These are phyloP conservation scores for Globisporangium perplexum DNA, from an alignment of 352 stramenopile genomes.

Conservation along the genomic window DNA sequence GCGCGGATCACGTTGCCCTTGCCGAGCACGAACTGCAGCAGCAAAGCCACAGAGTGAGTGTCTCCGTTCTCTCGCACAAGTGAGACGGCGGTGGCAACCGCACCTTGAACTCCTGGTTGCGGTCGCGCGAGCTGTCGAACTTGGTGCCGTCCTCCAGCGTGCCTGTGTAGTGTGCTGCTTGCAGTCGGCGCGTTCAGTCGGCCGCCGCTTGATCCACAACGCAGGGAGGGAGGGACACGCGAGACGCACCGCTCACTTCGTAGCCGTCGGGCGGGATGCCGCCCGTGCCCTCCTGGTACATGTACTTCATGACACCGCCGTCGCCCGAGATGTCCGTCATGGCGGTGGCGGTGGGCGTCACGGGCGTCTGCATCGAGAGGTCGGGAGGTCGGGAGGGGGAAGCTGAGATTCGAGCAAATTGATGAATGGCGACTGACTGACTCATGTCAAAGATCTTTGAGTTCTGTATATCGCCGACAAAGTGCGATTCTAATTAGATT, in stretches of 20 bases:
- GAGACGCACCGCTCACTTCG: constrained; percentile 57
- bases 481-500: too few relatives aligned
- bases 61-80: too few relatives aligned
- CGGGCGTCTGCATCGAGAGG: not conserved
- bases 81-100: not conserved
- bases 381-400: too few relatives aligned
- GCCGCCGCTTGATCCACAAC: too few relatives aligned
- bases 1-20: constrained; percentile 89
- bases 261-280: constrained; percentile 73
- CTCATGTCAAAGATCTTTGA: too few relatives aligned
- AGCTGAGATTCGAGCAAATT: too few relatives aligned
- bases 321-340: constrained; percentile 81
- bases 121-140: constrained; percentile 93
- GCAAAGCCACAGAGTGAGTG: too few relatives aligned
- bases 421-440: too few relatives aligned
- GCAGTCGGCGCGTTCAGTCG: not conserved
- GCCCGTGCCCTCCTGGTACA: constrained; percentile 84
- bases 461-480: too few relatives aligned
- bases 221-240: not conserved
- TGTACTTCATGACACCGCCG: constrained; percentile 90
- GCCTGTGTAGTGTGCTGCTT: constrained; percentile 92
- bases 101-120: constrained; percentile 79
- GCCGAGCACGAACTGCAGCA: constrained; percentile 72
- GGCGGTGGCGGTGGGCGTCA: constrained; percentile 11
- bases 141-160: constrained; percentile 92